These are phyloP conservation scores for Colletotrichum lindemuthianum DNA, from an alignment of 2,329 filamentous ascomycete species.

Conservation along the genomic window DNA sequence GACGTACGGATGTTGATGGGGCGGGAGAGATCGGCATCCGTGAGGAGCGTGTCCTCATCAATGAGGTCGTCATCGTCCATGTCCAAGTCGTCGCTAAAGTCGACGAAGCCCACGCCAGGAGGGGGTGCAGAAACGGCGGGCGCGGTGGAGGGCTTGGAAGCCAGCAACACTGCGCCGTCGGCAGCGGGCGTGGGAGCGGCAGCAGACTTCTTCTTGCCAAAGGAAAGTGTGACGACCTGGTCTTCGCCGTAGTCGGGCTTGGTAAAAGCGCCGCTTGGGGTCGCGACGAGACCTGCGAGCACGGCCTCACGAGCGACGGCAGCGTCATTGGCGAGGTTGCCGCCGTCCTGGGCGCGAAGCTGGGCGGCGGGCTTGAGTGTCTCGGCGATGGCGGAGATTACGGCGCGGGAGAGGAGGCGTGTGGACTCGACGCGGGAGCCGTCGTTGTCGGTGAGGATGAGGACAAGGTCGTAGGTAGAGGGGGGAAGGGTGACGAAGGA, in stretches of 20 bases:
- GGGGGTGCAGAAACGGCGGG: constrained; percentile 55
- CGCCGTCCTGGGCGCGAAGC: constrained; percentile 75
- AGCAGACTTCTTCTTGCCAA: constrained; percentile 49
- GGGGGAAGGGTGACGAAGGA: constrained; percentile 82
- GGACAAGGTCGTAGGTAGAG: constrained; percentile 83
- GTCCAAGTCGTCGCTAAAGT: constrained; percentile 67
- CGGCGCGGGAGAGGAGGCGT: constrained; percentile 74
- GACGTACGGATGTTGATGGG: constrained; percentile 83
- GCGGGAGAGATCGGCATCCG: constrained; percentile 82
- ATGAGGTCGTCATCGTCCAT: constrained; percentile 82
- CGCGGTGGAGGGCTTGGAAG: constrained; percentile 51
- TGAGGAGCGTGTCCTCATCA: constrained; percentile 88
- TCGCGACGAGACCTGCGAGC: constrained; percentile 78
- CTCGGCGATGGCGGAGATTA: constrained; percentile 75
- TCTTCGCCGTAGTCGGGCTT: constrained; percentile 73
- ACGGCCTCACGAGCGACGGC: constrained; percentile 80
- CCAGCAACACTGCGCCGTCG: constrained; percentile 42
- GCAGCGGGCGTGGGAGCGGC: constrained; percentile 40
- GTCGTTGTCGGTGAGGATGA: constrained; percentile 84
- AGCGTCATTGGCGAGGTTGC: constrained; percentile 56
- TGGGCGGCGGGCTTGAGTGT: constrained; percentile 67
- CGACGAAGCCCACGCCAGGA: constrained; percentile 73
- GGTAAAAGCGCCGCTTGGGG: constrained; percentile 71
- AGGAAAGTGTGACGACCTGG: constrained; percentile 64
- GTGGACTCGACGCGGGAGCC: constrained; percentile 71